Evolutionary conservation across 495 filamentous ascomycete genomes (phyloP), one percentile per base, ranked within the genome.

Genomic region (Opeltia flavorubescens): DNA sequence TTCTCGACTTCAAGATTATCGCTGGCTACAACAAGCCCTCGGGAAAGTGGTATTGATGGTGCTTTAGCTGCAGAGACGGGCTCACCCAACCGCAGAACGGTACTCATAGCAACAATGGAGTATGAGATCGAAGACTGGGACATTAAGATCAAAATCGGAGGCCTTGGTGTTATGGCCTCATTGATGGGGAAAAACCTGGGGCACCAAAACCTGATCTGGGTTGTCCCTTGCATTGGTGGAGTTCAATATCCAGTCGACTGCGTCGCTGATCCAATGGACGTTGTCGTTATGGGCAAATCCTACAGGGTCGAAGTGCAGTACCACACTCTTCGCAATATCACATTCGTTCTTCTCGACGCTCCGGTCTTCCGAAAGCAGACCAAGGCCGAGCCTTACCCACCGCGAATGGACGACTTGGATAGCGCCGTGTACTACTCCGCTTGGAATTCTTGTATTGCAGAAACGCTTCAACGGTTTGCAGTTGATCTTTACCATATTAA

Each of bases 401-500:
- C 60, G 29, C 58, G 68, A 20, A 72, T 70, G 59, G 60, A 61
- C 28, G 60, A 63, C 56, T 67, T 81, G 36, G 74, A 78, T 27
- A 71, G 66, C 46, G 77, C 77, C 30, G 65, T 81, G 35, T 72
- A 75, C 59, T 81, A 81, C 55, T 76, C 75, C 1, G 72, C 77
- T 0, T 81, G 77, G 77, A 81, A 81, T 54, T 62, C 61, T 39
- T 80, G 75, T 48, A 78, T 80, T 49, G 77, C 77, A 17, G 64
- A 75, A 49, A 57, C 75, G 0, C 67, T 77, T 44, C 66, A 65
- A 33, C 65, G 71, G 5, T 75, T 75, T 31, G 72, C 77, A 0
- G 66, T 84, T 38, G 80, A 86, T 53, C 56, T 87, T 18, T 87
- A 87, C 55, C 83, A 87, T 57, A 80, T 86, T 55, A 87, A 87